Evolutionary conservation across 202 grass and related monocot genomes (phyloP).

Genomic region (Bolboschoenoplectus hybrid): DNA sequence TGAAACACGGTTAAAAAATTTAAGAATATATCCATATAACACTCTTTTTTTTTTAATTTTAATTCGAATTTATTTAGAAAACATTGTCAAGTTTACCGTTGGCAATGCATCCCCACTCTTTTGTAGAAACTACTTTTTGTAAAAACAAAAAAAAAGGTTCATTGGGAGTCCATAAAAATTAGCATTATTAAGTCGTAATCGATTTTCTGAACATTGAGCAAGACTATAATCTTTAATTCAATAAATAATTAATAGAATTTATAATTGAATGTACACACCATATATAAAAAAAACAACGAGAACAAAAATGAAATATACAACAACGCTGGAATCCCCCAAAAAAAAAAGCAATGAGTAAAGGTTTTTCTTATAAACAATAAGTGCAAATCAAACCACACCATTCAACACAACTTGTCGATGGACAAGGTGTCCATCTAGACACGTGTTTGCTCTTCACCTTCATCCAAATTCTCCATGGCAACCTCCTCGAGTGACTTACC

Average conservation of each 20-base stretch:
- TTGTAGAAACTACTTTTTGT: too few relatives aligned
- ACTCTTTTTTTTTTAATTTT: too few relatives aligned
- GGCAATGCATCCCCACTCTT: too few relatives aligned
- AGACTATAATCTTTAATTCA: too few relatives aligned
- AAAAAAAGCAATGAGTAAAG: not conserved
- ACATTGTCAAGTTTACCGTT: too few relatives aligned
- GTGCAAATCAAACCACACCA: not conserved
- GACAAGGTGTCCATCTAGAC: not conserved
- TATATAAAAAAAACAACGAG: not conserved
- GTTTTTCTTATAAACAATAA: not conserved
- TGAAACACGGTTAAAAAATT: too few relatives aligned
- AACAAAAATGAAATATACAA: not conserved
- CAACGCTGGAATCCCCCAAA: not conserved
- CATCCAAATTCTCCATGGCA: constrained; percentile 54
- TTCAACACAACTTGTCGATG: not conserved
- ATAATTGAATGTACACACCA: constrained; percentile 1
- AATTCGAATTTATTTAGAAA: too few relatives aligned
- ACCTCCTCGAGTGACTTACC: constrained; percentile 75
- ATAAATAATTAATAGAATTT: not conserved
- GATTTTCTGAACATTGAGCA: too few relatives aligned
- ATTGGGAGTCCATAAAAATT: too few relatives aligned
- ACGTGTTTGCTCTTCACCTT: not conserved
- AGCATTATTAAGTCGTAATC: too few relatives aligned
- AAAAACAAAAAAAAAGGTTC: too few relatives aligned
- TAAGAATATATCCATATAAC: too few relatives aligned